Evolutionary conservation across 2,329 filamentous ascomycete genomes (phyloP).

Genomic region (Whalleya microplaca): DNA sequence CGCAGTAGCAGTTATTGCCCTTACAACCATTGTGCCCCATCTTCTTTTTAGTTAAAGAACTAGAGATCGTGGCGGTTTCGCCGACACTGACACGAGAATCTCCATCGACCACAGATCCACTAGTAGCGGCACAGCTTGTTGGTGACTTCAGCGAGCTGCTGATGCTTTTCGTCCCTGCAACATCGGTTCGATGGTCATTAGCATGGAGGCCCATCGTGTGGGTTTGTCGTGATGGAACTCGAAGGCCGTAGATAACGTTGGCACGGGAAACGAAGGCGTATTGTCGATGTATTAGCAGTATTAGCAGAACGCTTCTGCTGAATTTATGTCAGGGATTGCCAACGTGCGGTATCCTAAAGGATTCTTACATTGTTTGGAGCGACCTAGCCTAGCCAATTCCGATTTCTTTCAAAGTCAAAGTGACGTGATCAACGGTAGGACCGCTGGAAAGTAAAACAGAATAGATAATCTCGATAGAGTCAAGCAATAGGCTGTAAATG

Average conservation of each 20-base stretch:
- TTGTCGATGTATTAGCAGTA: not conserved
- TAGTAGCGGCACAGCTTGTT: not conserved
- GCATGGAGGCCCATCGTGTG: not conserved
- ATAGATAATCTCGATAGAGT: not conserved
- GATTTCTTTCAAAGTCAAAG: not conserved
- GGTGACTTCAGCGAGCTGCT: not conserved
- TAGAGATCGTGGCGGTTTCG: not conserved
- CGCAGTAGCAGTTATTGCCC: not conserved
- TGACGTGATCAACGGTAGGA: not conserved
- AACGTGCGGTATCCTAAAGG: not conserved
- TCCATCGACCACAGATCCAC: not conserved
- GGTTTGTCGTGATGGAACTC: not conserved
- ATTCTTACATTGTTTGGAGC: not conserved
- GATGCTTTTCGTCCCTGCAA: not conserved
- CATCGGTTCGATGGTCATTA: not conserved
- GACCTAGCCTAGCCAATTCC: too few species aligned
- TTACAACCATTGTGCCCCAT: not conserved
- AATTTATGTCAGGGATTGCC: not conserved
- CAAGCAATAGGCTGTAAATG: not conserved
- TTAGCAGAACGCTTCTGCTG: not conserved
- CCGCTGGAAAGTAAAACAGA: not conserved
- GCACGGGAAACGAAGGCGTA: not conserved
- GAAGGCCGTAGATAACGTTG: conserved; percentile 1
- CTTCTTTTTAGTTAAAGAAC: not conserved
- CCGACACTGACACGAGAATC: not conserved